These are phyloP conservation scores for Euphorbia celastroides DNA, from an alignment of 441 rosid genomes.

Conservation along the genomic window DNA sequence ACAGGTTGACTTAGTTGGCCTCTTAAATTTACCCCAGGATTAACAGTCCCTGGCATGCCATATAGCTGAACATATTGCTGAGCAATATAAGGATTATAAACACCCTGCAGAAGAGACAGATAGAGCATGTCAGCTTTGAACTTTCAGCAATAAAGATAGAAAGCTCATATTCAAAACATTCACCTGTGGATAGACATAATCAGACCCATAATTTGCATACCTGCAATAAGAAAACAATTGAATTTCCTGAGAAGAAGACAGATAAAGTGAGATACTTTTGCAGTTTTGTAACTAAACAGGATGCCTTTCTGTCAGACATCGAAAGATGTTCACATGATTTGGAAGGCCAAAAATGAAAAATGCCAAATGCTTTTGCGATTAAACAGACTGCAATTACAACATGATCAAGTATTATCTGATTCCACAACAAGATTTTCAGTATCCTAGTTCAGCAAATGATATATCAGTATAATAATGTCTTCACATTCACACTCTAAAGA, in stretches of 20 bases:
- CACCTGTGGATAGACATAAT: slow-evolving; percentile 17
- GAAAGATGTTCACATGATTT: not conserved
- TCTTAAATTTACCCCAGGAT: slow-evolving; percentile 14
- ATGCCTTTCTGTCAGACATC: not conserved
- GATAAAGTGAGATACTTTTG: not conserved
- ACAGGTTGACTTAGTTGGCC: slow-evolving; percentile 13
- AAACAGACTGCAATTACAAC: not conserved
- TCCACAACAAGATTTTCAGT: not conserved
- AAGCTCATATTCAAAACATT: not conserved
- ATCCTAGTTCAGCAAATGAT: not conserved
- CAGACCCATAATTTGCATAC: slow-evolving; percentile 19
- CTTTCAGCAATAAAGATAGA: not conserved
- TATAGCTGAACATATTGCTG: slow-evolving; percentile 18
- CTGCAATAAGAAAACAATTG: slow-evolving; percentile 14
- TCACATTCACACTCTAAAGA: too few species aligned
- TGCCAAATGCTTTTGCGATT: not conserved
- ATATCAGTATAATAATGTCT: too few species aligned
- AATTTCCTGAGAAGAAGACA: slow-evolving; percentile 8
- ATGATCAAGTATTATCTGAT: not conserved
- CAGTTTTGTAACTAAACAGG: not conserved
- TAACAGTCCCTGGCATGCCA: slow-evolving; percentile 18
- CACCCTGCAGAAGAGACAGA: slow-evolving; percentile 9
- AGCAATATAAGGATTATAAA: slow-evolving; percentile 10
- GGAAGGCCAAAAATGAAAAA: not conserved
- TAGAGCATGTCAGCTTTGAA: not conserved